These are phyloP conservation scores for Penicillium egyptiacum DNA, from an alignment of 495 filamentous ascomycete genomes.

Conservation along the genomic window DNA sequence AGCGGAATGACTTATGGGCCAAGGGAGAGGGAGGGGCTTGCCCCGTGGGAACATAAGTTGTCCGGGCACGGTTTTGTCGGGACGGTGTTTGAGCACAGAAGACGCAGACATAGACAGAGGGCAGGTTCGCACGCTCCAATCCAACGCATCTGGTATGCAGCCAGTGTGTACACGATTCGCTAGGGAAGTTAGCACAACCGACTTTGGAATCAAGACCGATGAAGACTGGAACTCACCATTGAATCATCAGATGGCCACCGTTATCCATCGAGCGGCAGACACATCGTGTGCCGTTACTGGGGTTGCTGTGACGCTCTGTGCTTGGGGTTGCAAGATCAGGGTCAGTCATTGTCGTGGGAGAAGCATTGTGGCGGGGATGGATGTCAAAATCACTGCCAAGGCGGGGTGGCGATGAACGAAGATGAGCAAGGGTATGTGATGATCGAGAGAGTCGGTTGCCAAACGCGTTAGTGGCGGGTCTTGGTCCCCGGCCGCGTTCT, in stretches of 20 bases:
- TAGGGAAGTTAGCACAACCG: constrained; percentile 34
- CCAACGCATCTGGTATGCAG: constrained; percentile 79
- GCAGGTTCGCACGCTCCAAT: constrained; percentile 62
- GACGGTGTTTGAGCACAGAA: constrained; percentile 77
- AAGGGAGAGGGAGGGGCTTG: constrained; percentile 57
- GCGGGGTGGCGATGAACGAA: constrained; percentile 48
- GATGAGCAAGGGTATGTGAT: constrained; percentile 38
- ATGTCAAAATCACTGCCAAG: constrained; percentile 43
- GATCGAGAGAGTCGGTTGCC: constrained; percentile 31
- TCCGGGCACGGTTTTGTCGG: constrained; percentile 62
- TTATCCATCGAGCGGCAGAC: constrained; percentile 67
- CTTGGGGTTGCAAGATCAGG: constrained; percentile 66
- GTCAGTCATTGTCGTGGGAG: constrained; percentile 69
- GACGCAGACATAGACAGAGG: constrained; percentile 75
- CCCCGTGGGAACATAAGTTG: constrained; percentile 45
- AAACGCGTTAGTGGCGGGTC: constrained; percentile 37
- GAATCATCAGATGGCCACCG: constrained; percentile 73
- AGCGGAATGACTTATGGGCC: constrained; percentile 64
- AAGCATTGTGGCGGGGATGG: constrained; percentile 46
- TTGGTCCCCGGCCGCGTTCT: constrained; percentile 54
- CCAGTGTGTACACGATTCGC: constrained; percentile 85
- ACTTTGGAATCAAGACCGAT: neutral
- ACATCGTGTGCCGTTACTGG: constrained; percentile 65
- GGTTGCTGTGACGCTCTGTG: constrained; percentile 56
- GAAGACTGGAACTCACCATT: constrained; percentile 61